phyloP scores from a whole-genome alignment of 805 yeast species.

The Zygoascus bituminiphila region DNA sequence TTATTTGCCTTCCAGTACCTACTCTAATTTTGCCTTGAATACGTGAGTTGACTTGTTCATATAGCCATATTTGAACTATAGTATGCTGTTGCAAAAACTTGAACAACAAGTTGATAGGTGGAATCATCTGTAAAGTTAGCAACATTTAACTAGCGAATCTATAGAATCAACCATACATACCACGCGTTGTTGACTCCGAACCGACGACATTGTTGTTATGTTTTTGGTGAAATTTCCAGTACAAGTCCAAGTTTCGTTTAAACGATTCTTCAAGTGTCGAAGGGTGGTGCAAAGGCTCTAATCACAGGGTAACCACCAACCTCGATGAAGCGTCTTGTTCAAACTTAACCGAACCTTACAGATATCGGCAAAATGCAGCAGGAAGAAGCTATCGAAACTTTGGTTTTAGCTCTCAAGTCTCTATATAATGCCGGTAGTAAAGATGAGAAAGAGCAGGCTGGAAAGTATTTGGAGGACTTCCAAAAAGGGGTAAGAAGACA shows the following conservation, averaged over 20 bases:
- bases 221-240: not conserved
- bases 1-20: slow-evolving; percentile 8
- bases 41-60: slow-evolving; percentile 69
- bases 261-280: not conserved
- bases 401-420: slow-evolving; percentile 33
- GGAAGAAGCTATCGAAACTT: not conserved
- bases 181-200: slow-evolving; percentile 38
- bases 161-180: slow-evolving; percentile 20
- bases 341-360: too few species aligned
- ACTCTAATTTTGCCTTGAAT: slow-evolving; percentile 69
- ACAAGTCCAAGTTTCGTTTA: not conserved
- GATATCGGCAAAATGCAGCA: slow-evolving; percentile 1
- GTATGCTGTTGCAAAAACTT: slow-evolving; percentile 77
- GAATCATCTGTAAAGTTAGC: slow-evolving; percentile 42
- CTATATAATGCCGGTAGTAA: slow-evolving; percentile 40
- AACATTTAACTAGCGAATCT: not conserved
- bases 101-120: slow-evolving; percentile 89
- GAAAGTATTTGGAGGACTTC: slow-evolving; percentile 61
- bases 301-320: not conserved
- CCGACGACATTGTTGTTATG: slow-evolving; percentile 17
- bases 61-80: slow-evolving; percentile 78
- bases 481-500: slow-evolving; percentile 46
- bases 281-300: not conserved
- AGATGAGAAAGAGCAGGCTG: slow-evolving; percentile 34
- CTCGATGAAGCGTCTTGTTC: too few species aligned